Conservation (phyloP, 495 filamentous ascomycete species). For the Penicillium verhagenii region DNA sequence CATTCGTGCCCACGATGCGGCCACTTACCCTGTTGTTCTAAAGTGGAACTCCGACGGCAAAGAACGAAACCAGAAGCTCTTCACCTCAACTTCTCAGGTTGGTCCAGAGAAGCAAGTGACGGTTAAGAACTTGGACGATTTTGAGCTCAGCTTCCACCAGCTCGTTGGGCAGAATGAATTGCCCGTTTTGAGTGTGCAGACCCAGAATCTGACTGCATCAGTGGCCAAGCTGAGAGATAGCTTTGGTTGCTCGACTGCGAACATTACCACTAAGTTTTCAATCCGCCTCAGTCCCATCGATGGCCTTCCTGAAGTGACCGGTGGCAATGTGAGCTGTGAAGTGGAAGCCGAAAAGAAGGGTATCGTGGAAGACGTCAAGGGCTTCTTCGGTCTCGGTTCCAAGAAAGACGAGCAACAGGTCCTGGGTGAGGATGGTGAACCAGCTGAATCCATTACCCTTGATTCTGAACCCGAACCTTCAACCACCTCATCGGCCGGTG, state of each 20-base stretch:
- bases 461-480: conserved; percentile 52
- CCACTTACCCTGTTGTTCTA: conserved; percentile 68
- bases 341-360: conserved; percentile 70
- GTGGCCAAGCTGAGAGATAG: conserved; percentile 71
- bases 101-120: conserved; percentile 84
- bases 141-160: conserved; percentile 79
- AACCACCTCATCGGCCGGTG: conserved; percentile 40
- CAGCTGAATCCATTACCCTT: conserved; percentile 47
- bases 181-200: conserved; percentile 57
- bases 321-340: conserved; percentile 81
- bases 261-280: conserved; percentile 76
- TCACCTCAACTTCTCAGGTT: conserved; percentile 72
- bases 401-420: conserved; percentile 81
- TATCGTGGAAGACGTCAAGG: conserved; percentile 90
- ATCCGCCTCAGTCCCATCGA: conserved; percentile 69
- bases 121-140: conserved; percentile 81
- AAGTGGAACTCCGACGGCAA: conserved; percentile 61
- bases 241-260: conserved; percentile 70
- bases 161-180: conserved; percentile 52
- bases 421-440: conserved; percentile 58
- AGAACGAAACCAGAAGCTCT: conserved; percentile 72
- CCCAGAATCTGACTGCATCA: conserved; percentile 80
- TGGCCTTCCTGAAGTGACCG: conserved; percentile 79
- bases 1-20: conserved; percentile 74
- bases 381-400: conserved; percentile 86